These are phyloP conservation scores for Calonectria pteridis DNA, from an alignment of 2,329 filamentous ascomycete genomes.

Conservation along the genomic window DNA sequence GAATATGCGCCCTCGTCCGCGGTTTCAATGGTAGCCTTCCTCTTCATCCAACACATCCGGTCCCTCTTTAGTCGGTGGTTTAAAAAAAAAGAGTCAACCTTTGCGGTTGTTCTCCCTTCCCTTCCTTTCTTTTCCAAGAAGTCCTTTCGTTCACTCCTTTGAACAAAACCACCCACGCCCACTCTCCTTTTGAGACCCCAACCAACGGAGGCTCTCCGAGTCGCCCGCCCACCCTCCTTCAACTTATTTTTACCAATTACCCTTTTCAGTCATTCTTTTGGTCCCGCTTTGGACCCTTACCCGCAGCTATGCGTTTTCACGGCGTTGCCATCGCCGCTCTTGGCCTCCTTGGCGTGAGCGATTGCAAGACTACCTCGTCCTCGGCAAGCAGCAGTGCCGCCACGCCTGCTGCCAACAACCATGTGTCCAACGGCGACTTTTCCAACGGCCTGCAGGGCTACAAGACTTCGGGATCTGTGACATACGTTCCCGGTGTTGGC, in stretches of 20 bases:
- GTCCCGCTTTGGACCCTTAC: not conserved
- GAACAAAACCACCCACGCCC: slow-evolving; percentile 1
- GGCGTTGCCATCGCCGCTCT: slow-evolving; percentile 16
- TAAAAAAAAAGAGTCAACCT: not conserved
- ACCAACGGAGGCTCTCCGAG: slow-evolving; percentile 2
- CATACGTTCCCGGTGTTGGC: not conserved
- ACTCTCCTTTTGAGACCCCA: not conserved
- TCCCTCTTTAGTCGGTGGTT: slow-evolving; percentile 6
- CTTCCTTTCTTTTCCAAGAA: not conserved
- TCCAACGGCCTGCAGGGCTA: not conserved
- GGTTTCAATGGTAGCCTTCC: not conserved
- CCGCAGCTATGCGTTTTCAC: slow-evolving; percentile 17
- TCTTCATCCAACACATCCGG: not conserved
- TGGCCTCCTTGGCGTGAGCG: slow-evolving; percentile 5
- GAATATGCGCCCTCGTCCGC: not conserved
- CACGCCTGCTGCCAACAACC: not conserved
- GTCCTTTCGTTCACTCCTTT: slow-evolving; percentile 12
- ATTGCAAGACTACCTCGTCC: not conserved
- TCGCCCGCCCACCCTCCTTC: not conserved
- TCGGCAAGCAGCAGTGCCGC: not conserved
- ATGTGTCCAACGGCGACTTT: slow-evolving; percentile 2
- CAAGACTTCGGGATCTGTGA: not conserved
- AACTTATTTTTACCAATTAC: not conserved
- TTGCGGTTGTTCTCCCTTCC: not conserved
- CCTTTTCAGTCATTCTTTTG: slow-evolving; percentile 1